These are phyloP conservation scores for Exserohilum rostratum DNA, from an alignment of 2,329 filamentous ascomycete genomes.

Conservation along the genomic window DNA sequence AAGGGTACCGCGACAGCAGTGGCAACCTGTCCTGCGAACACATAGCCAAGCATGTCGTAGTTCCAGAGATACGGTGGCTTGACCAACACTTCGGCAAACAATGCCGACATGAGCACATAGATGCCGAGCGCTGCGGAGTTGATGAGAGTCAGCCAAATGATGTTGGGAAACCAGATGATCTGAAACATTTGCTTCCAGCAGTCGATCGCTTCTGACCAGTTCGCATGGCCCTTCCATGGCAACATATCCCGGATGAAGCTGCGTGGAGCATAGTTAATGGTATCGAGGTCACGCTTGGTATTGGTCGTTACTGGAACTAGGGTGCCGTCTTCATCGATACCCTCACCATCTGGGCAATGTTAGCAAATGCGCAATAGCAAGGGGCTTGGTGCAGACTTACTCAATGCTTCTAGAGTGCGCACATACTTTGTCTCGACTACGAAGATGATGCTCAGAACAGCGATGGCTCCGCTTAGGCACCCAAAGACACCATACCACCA, in stretches of 20 bases:
- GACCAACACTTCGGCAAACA: constrained; percentile 15
- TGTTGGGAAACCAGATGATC: constrained; percentile 20
- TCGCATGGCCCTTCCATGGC: constrained; percentile 15
- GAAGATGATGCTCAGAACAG: constrained; percentile 14
- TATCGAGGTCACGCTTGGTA: constrained; percentile 12
- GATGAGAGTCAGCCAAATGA: constrained; percentile 11
- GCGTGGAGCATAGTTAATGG: constrained; percentile 8
- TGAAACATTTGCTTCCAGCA: constrained; percentile 21
- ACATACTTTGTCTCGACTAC: constrained; percentile 17
- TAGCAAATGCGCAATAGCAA: not conserved
- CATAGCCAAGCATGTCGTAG: constrained; percentile 16
- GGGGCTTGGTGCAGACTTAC: constrained; percentile 1
- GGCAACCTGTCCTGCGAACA: constrained; percentile 15
- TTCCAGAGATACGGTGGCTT: constrained; percentile 15
- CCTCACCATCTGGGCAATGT: constrained; percentile 9
- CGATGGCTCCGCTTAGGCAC: constrained; percentile 9
- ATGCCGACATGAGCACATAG: constrained; percentile 18
- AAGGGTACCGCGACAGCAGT: constrained; percentile 14
- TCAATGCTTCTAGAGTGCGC: constrained; percentile 15
- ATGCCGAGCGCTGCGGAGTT: constrained; percentile 16
- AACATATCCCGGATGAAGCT: constrained; percentile 14
- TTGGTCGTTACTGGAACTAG: constrained; percentile 13
- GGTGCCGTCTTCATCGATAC: constrained; percentile 15
- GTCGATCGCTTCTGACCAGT: constrained; percentile 13
- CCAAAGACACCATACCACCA: constrained; percentile 21